These are phyloP conservation scores for Ogataea trehaloabstinens DNA, from an alignment of 805 yeast species.

Conservation along the genomic window DNA sequence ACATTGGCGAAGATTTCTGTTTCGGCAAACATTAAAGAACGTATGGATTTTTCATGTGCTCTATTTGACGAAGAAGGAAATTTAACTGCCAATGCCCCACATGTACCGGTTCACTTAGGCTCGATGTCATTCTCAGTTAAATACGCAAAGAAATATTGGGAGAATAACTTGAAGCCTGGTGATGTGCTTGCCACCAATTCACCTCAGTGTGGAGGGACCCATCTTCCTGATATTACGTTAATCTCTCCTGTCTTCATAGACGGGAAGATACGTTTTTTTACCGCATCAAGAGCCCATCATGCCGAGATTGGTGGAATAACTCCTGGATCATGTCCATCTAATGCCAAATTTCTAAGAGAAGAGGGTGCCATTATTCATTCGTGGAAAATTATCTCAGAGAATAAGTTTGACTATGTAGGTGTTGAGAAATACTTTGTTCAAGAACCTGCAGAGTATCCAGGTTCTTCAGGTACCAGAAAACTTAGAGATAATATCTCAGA, in stretches of 20 bases:
- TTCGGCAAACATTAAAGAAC: conserved; percentile 44
- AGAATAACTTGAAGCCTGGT: conserved; percentile 36
- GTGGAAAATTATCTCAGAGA: conserved; percentile 50
- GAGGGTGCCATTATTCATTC: conserved; percentile 56
- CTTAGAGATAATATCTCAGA: conserved; percentile 52
- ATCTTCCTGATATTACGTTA: conserved; percentile 51
- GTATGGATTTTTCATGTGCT: conserved; percentile 49
- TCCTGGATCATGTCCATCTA: conserved; percentile 56
- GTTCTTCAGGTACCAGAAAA: conserved; percentile 55
- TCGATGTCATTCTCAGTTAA: conserved; percentile 43
- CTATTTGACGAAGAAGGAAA: conserved; percentile 43
- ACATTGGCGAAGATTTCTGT: conserved; percentile 43
- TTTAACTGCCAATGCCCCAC: conserved; percentile 21
- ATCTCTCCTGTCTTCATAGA: conserved; percentile 53
- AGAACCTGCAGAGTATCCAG: conserved; percentile 47
- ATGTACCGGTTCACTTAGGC: conserved; percentile 46
- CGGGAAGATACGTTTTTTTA: conserved; percentile 46
- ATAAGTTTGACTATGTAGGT: conserved; percentile 52
- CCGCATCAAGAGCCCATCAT: conserved; percentile 60
- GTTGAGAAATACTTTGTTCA: conserved; percentile 44
- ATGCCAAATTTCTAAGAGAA: conserved; percentile 50
- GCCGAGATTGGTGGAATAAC: conserved; percentile 60
- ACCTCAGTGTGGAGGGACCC: conserved; percentile 46
- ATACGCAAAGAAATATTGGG: conserved; percentile 38
- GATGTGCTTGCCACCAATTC: conserved; percentile 42